Conservation (phyloP, 441 rosid species). For the Macaranga tanarius region DNA sequence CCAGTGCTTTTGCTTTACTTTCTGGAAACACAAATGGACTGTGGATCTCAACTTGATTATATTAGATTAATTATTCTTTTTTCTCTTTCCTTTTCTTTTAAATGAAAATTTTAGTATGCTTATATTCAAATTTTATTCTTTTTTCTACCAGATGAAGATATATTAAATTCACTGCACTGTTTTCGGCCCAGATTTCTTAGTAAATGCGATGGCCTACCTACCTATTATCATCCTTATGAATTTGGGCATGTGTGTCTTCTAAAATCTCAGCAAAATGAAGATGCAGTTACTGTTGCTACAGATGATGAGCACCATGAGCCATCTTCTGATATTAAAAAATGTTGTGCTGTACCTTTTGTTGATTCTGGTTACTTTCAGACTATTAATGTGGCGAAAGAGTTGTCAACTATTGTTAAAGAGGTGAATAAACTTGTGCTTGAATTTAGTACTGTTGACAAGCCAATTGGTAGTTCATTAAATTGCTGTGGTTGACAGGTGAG, state of each 20-base stretch:
- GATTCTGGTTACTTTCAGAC: slow-evolving; percentile 54
- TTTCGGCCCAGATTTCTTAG: slow-evolving; percentile 37
- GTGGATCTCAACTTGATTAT: background rate
- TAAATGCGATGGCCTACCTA: slow-evolving; percentile 30
- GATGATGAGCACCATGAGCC: slow-evolving; percentile 43
- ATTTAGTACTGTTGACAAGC: slow-evolving; percentile 18
- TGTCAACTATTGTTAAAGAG: slow-evolving; percentile 62
- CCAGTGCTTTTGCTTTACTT: background rate
- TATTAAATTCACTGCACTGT: slow-evolving; percentile 57
- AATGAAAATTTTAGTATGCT: slow-evolving; percentile 1
- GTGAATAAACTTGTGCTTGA: slow-evolving; percentile 33
- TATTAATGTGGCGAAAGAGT: slow-evolving; percentile 42
- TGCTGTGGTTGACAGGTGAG: slow-evolving; percentile 47
- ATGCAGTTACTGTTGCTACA: slow-evolving; percentile 33
- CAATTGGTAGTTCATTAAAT: slow-evolving; percentile 19
- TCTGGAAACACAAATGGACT: slow-evolving; percentile 3
- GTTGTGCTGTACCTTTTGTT: slow-evolving; percentile 72
- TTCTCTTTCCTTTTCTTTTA: slow-evolving; percentile 7
- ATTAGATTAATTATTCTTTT: background rate
- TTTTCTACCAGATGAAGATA: slow-evolving; percentile 72
- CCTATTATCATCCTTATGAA: slow-evolving; percentile 21
- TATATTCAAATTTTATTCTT: slow-evolving; percentile 21
- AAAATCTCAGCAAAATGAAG: background rate
- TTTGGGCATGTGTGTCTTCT: slow-evolving; percentile 17
- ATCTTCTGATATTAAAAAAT: slow-evolving; percentile 44